These are phyloP conservation scores for Venturia aucupariae DNA, from an alignment of 2,329 filamentous ascomycete species.

Conservation along the genomic window DNA sequence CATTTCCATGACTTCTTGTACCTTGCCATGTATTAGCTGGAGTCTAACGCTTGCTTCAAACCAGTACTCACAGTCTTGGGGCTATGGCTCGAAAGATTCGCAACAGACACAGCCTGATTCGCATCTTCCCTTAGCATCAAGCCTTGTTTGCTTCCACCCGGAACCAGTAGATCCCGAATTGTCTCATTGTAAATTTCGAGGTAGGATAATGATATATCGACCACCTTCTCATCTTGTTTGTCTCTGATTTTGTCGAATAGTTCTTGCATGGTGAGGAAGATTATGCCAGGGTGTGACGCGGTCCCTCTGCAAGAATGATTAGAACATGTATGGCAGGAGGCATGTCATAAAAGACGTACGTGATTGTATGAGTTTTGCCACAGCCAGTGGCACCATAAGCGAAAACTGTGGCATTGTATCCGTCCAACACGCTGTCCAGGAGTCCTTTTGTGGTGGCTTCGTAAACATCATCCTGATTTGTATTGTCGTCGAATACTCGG, in stretches of 20 bases:
- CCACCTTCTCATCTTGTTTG: conserved; percentile 72
- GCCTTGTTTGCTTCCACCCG: conserved; percentile 69
- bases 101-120: conserved; percentile 84
- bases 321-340: not conserved
- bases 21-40: conserved; percentile 26
- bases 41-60: not conserved
- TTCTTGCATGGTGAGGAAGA: conserved; percentile 98
- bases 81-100: conserved; percentile 82
- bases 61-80: conserved; percentile 61
- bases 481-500: conserved; percentile 91
- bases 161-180: conserved; percentile 87
- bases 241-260: conserved; percentile 95
- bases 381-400: conserved; percentile 97
- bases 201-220: conserved; percentile 87
- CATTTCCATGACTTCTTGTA: conserved; percentile 96
- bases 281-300: conserved; percentile 86
- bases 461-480: conserved; percentile 86
- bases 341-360: conserved; percentile 24
- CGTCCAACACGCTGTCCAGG: conserved; percentile 91
- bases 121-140: conserved; percentile 91
- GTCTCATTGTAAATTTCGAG: conserved; percentile 99
- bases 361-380: conserved; percentile 96
- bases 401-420: conserved; percentile 98
- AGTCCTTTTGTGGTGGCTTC: conserved; percentile 81
- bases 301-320: conserved; percentile 49